Percentiles rank a stretch among this genome's conserved stretches.
Evolutionary conservation across 2,329 filamentous ascomycete genomes (phyloP).

Genomic region (Colletotrichum graminicola): DNA sequence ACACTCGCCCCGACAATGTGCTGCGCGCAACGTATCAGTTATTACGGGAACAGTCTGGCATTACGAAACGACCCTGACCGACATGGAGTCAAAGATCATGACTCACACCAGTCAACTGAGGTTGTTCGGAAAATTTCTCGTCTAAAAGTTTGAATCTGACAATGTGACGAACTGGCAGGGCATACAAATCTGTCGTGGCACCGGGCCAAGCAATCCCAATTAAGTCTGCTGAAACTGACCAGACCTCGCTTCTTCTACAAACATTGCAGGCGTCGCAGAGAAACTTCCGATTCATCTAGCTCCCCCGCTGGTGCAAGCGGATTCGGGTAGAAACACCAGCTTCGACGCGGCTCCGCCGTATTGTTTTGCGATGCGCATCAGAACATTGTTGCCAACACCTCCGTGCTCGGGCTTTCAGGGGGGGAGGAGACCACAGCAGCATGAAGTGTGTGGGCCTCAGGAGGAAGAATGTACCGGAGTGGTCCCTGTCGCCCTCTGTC

Average conservation of each 20-base stretch:
- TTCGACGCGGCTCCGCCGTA: slow-evolving; percentile 26
- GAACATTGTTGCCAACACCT: slow-evolving; percentile 10
- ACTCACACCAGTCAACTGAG: slow-evolving; percentile 8
- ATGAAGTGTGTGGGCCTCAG: slow-evolving; percentile 33
- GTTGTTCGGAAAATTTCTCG: not conserved
- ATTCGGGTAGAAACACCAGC: not conserved
- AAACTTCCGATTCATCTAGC: slow-evolving; percentile 31
- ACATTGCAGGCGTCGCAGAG: slow-evolving; percentile 35
- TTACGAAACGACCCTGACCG: too few species aligned
- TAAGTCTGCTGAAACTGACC: slow-evolving; percentile 34
- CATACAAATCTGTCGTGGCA: slow-evolving; percentile 33
- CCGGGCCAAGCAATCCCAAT: slow-evolving; percentile 40
- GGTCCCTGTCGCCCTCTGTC: slow-evolving; percentile 31
- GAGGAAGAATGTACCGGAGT: slow-evolving; percentile 26
- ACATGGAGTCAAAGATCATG: not conserved
- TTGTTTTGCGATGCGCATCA: slow-evolving; percentile 31
- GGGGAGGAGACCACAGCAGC: slow-evolving; percentile 22
- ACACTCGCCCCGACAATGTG: not conserved
- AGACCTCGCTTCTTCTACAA: slow-evolving; percentile 36
- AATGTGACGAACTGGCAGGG: slow-evolving; percentile 12
- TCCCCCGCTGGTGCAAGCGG: slow-evolving; percentile 17
- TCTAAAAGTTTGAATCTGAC: not conserved
- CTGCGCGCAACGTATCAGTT: not conserved
- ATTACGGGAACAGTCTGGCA: not conserved
- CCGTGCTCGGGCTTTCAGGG: slow-evolving; percentile 22